Conservation (phyloP, 2,329 filamentous ascomycete species). For the Neurospora crassa region DNA sequence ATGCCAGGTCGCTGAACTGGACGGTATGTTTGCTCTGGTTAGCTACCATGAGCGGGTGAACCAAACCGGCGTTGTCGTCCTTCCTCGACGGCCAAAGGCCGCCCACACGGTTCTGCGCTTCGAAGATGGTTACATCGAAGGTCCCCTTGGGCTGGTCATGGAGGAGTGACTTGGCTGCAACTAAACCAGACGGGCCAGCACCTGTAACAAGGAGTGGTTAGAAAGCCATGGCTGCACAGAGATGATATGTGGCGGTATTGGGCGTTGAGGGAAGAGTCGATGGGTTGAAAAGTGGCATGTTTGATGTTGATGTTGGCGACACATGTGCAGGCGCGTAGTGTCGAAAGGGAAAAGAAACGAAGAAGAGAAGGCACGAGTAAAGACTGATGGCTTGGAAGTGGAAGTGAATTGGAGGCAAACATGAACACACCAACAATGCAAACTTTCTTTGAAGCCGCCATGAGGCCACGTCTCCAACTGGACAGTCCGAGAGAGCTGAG, state of each 20-base stretch:
- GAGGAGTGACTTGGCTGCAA: constrained; percentile 64
- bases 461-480: background rate
- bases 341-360: background rate
- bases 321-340: background rate
- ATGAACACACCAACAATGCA: constrained; percentile 38
- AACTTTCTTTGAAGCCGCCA: constrained; percentile 35
- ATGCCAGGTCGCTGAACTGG: constrained; percentile 62
- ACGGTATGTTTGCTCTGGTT: constrained; percentile 75
- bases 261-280: background rate
- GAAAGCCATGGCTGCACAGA: background rate
- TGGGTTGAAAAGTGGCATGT: background rate
- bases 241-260: background rate
- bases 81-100: constrained; percentile 63
- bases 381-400: background rate
- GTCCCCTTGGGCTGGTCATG: constrained; percentile 41
- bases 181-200: constrained; percentile 59
- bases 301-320: background rate
- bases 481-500: background rate
- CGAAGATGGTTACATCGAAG: constrained; percentile 63
- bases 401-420: background rate
- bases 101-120: constrained; percentile 55
- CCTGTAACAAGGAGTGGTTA: constrained; percentile 31
- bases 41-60: constrained; percentile 58
- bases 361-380: background rate
- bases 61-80: constrained; percentile 37